Evolutionary conservation across 805 yeast species (phyloP).

Genomic region (Wickerhamiella siamensis): DNA sequence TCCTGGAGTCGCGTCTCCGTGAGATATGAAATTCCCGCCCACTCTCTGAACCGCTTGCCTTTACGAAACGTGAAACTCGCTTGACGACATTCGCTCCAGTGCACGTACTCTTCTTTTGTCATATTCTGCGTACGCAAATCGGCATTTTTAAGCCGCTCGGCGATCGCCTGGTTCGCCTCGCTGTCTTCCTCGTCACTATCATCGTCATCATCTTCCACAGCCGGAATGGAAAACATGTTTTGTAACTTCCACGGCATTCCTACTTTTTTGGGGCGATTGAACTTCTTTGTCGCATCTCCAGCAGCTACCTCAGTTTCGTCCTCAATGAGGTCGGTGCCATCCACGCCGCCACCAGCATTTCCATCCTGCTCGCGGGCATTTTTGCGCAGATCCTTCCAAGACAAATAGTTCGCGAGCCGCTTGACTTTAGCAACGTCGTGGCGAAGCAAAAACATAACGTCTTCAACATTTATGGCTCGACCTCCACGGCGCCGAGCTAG

Average conservation of each 20-base stretch:
- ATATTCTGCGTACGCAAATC: slow-evolving; percentile 85
- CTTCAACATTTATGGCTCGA: slow-evolving; percentile 78
- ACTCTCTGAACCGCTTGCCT: slow-evolving; percentile 85
- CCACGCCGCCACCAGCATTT: slow-evolving; percentile 34
- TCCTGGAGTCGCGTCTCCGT: slow-evolving; percentile 89
- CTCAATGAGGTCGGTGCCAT: slow-evolving; percentile 38
- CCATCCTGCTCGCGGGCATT: slow-evolving; percentile 54
- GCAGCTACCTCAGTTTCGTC: slow-evolving; percentile 26
- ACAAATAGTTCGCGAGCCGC: slow-evolving; percentile 72
- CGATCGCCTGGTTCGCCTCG: slow-evolving; percentile 87
- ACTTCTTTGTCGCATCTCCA: slow-evolving; percentile 33
- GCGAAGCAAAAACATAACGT: slow-evolving; percentile 78
- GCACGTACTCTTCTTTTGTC: slow-evolving; percentile 96
- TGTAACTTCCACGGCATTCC: slow-evolving; percentile 91
- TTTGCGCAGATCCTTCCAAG: slow-evolving; percentile 96
- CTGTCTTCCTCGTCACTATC: slow-evolving; percentile 36
- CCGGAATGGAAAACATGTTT: slow-evolving; percentile 63
- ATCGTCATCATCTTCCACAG: slow-evolving; percentile 27
- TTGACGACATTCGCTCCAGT: slow-evolving; percentile 97
- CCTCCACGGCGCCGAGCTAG: slow-evolving; percentile 72
- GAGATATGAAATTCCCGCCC: slow-evolving; percentile 78
- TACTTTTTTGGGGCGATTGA: slow-evolving; percentile 56
- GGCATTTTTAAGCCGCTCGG: slow-evolving; percentile 77
- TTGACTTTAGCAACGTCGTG: slow-evolving; percentile 92
- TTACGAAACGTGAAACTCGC: slow-evolving; percentile 93